These are phyloP conservation scores for Salix caprea DNA, from an alignment of 345 rosid species.

Conservation along the genomic window DNA sequence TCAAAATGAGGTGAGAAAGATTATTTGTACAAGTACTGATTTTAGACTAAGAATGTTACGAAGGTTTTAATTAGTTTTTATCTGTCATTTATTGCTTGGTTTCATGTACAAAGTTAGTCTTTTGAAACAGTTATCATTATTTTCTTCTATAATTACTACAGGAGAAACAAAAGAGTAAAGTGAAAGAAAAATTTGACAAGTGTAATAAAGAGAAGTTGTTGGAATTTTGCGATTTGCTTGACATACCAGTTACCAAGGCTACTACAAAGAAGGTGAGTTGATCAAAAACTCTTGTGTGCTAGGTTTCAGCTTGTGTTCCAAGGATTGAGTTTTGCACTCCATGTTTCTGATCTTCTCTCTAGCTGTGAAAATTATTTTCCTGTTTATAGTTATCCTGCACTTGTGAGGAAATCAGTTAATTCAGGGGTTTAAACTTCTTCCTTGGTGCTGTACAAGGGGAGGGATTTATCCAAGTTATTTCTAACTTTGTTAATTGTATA, in stretches of 20 bases:
- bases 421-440: not conserved
- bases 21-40: not conserved
- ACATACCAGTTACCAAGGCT: slow-evolving; percentile 56
- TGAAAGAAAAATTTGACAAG: slow-evolving; percentile 83
- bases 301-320: not conserved
- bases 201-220: slow-evolving; percentile 70
- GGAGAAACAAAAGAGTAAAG: slow-evolving; percentile 74
- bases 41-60: not conserved
- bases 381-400: not conserved
- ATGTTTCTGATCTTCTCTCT: not conserved
- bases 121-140: not conserved
- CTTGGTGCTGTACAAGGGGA: not conserved
- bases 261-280: slow-evolving; percentile 67
- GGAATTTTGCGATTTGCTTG: slow-evolving; percentile 82
- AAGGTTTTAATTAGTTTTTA: not conserved
- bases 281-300: not conserved
- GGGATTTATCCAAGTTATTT: not conserved
- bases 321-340: not conserved
- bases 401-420: not conserved
- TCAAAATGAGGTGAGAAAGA: slow-evolving; percentile 63
- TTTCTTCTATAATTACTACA: slow-evolving; percentile 25
- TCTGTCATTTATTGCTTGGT: not conserved
- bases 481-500: not conserved
- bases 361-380: not conserved
- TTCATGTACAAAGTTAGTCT: not conserved